phyloP scores from a whole-genome alignment of 345 rosid species.

The Camelina hispida region DNA sequence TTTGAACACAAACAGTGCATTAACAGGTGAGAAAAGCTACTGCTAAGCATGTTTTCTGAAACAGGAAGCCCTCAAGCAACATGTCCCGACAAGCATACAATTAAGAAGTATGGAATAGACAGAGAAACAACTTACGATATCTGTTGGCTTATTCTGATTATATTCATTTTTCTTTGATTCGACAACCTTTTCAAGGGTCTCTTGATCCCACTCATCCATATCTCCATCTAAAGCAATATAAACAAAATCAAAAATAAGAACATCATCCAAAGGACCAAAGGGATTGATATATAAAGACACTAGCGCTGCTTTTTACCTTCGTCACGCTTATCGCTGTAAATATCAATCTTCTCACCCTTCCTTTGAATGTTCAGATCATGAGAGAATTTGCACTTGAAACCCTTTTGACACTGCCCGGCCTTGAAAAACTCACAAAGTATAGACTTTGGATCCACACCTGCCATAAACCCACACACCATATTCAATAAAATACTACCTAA shows the following conservation, averaged over 20 bases:
- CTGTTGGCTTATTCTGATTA: conserved; percentile 91
- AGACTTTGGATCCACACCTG: conserved; percentile 98
- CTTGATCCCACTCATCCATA: conserved; percentile 99
- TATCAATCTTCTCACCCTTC: conserved; percentile 95
- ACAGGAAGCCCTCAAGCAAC: neutral
- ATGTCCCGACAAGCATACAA: neutral
- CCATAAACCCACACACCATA: conserved; percentile 13
- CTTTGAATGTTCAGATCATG: conserved; percentile 95
- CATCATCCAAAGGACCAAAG: neutral
- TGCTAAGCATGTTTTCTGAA: neutral
- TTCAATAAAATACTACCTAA: neutral
- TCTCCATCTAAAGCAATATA: conserved; percentile 47
- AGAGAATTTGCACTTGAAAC: conserved; percentile 95
- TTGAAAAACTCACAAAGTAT: conserved; percentile 88
- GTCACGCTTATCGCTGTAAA: conserved; percentile 90
- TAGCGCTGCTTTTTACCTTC: conserved; percentile 51
- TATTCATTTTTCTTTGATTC: conserved; percentile 85
- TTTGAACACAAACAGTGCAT: conserved; percentile 28
- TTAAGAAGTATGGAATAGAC: neutral
- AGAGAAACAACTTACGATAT: conserved; percentile 62
- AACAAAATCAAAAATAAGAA: conserved; percentile 18
- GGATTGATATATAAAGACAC: neutral
- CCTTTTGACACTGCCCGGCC: conserved; percentile 88
- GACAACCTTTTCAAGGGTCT: conserved; percentile 87
- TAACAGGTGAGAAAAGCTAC: conserved; percentile 19